Conservation (phyloP, 805 yeast genomes). For the baker's yeast (Saccharomyces cerevisiae) region DNA sequence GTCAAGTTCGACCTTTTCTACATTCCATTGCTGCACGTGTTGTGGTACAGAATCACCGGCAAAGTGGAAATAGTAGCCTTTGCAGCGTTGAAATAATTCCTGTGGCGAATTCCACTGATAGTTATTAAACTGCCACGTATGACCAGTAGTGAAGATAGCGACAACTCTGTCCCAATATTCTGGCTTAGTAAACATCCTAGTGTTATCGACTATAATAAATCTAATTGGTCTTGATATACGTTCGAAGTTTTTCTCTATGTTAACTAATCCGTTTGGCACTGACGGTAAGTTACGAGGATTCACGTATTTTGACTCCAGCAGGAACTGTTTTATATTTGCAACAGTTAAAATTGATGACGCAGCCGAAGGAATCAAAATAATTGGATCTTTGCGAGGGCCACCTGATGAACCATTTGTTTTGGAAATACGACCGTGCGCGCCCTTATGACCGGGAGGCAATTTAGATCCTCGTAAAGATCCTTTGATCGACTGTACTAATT, state of each 20-base stretch:
- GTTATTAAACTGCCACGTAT: conserved; percentile 89
- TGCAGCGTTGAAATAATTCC: conserved; percentile 67
- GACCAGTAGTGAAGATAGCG: conserved; percentile 94
- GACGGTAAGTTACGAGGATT: conserved; percentile 39
- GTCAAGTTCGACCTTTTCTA: conserved; percentile 67
- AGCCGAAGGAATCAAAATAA: conserved; percentile 69
- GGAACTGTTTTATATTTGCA: conserved; percentile 55
- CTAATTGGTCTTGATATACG: conserved; percentile 25
- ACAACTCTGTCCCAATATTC: conserved; percentile 98
- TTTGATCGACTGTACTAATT: conserved; percentile 46
- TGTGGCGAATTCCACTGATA: conserved; percentile 81
- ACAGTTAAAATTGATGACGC: conserved; percentile 64
- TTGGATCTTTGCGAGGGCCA: conserved; percentile 44
- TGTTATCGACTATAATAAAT: conserved; percentile 71
- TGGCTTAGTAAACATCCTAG: conserved; percentile 80
- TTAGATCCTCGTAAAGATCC: conserved; percentile 22
- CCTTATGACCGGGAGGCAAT: conserved; percentile 15
- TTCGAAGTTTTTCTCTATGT: conserved; percentile 28
- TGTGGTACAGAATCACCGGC: conserved; percentile 74
- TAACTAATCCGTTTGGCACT: conserved; percentile 24
- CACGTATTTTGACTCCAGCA: conserved; percentile 63
- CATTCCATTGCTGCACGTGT: conserved; percentile 80
- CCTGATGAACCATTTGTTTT: conserved; percentile 10
- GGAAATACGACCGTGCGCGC: conserved; percentile 15
- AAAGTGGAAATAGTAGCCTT: conserved; percentile 73